Evolutionary conservation across 2,329 filamentous ascomycete genomes (phyloP).

Genomic region (Sclerotinia glacialis): DNA sequence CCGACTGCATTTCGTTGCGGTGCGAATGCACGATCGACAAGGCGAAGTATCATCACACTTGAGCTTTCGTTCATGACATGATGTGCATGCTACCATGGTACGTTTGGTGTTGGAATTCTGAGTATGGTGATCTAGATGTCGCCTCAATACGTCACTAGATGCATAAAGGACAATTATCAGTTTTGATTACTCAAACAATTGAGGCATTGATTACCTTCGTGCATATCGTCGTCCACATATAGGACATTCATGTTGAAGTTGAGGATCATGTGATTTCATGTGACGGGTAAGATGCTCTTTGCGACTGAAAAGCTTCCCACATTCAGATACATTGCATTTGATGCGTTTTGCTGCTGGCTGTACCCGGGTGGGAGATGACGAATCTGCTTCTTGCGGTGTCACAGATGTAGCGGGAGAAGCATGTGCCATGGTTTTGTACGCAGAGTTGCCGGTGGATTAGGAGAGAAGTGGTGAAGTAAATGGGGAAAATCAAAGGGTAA

Average conservation of each 20-base stretch:
- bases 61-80: slow-evolving; percentile 47
- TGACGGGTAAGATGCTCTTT: slow-evolving; percentile 36
- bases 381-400: neutral
- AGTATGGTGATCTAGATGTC: slow-evolving; percentile 33
- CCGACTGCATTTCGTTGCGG: slow-evolving; percentile 41
- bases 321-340: slow-evolving; percentile 28
- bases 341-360: neutral
- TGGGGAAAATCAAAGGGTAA: neutral
- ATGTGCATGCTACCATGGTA: slow-evolving; percentile 45
- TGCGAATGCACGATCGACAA: slow-evolving; percentile 44
- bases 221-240: slow-evolving; percentile 33
- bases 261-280: slow-evolving; percentile 29
- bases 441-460: slow-evolving; percentile 16
- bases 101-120: slow-evolving; percentile 34
- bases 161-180: neutral
- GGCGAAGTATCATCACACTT: slow-evolving; percentile 45
- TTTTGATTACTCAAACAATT: neutral
- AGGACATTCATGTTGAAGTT: slow-evolving; percentile 26
- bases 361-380: neutral
- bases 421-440: slow-evolving; percentile 9
- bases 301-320: slow-evolving; percentile 31
- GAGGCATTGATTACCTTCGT: slow-evolving; percentile 23
- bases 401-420: slow-evolving; percentile 7
- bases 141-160: slow-evolving; percentile 31
- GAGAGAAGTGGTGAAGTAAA: neutral